These are phyloP conservation scores for Apiospora kogelbergensis DNA, from an alignment of 2,329 filamentous ascomycete species.

Conservation along the genomic window DNA sequence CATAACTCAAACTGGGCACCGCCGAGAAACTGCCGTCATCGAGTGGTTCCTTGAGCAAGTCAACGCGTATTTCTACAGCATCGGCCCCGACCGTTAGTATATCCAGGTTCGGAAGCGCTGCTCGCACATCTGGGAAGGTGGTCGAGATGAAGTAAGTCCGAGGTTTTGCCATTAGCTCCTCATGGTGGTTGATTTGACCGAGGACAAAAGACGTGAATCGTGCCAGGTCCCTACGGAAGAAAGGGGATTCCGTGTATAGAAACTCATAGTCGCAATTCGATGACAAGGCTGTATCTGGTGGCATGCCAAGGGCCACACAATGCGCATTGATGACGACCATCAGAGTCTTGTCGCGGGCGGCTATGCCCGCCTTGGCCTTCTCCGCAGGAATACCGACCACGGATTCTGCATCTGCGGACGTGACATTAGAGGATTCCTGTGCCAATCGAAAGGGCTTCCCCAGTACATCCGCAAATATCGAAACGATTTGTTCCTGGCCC, in stretches of 20 bases:
- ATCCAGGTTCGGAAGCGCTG: conserved; percentile 80
- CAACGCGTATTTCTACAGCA: conserved; percentile 81
- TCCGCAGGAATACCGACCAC: conserved; percentile 66
- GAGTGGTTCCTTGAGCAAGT: conserved; percentile 73
- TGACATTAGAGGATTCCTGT: conserved; percentile 53
- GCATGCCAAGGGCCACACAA: conserved; percentile 69
- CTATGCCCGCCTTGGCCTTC: conserved; percentile 57
- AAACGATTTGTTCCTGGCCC: conserved; percentile 73
- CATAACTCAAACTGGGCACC: conserved; percentile 78
- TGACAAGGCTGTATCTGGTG: conserved; percentile 65
- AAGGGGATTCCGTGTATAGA: conserved; percentile 72
- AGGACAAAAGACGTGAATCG: conserved; percentile 78
- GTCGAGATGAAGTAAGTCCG: conserved; percentile 85
- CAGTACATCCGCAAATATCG: conserved; percentile 74
- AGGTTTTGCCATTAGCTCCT: conserved; percentile 73
- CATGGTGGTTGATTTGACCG: conserved; percentile 77
- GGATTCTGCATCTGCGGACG: conserved; percentile 56
- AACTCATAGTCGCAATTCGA: conserved; percentile 81
- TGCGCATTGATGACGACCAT: conserved; percentile 75
- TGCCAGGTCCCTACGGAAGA: conserved; percentile 73
- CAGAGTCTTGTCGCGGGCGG: conserved; percentile 55
- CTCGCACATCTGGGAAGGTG: conserved; percentile 82
- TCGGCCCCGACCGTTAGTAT: conserved; percentile 86
- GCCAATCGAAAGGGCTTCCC: conserved; percentile 69
- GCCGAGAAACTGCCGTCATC: conserved; percentile 60